phyloP scores from a whole-genome alignment of 140 eudicot genomes.

The Senecio squalidus region DNA sequence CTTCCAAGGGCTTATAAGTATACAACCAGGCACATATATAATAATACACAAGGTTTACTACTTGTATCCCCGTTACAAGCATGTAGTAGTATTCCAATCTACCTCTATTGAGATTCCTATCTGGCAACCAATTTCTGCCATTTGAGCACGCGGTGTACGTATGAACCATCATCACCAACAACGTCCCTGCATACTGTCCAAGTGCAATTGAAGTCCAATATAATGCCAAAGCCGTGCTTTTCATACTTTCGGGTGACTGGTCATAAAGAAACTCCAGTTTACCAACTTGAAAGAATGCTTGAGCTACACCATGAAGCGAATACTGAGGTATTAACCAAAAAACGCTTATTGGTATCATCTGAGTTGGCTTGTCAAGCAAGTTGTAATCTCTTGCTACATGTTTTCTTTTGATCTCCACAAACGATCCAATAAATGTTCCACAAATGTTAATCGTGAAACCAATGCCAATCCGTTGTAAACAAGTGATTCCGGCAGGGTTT shows the following conservation, averaged over 20 bases:
- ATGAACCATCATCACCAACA: slow-evolving; percentile 58
- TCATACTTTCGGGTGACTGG: slow-evolving; percentile 84
- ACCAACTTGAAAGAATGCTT: slow-evolving; percentile 50
- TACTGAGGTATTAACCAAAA: slow-evolving; percentile 75
- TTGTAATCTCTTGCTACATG: slow-evolving; percentile 37
- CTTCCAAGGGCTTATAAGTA: slow-evolving; percentile 49
- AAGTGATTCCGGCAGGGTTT: slow-evolving; percentile 53
- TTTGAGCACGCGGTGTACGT: slow-evolving; percentile 23
- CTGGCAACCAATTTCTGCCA: slow-evolving; percentile 66
- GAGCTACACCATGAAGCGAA: slow-evolving; percentile 54
- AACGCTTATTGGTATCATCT: slow-evolving; percentile 43
- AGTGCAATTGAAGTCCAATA: slow-evolving; percentile 41
- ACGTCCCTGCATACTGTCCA: slow-evolving; percentile 59
- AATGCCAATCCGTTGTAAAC: slow-evolving; percentile 64
- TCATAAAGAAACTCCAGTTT: slow-evolving; percentile 71
- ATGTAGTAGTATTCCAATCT: slow-evolving; percentile 62
- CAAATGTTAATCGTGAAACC: slow-evolving; percentile 41
- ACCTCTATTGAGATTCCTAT: slow-evolving; percentile 58
- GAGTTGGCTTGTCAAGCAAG: slow-evolving; percentile 40
- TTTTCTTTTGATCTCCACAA: slow-evolving; percentile 57
- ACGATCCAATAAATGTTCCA: slow-evolving; percentile 38
- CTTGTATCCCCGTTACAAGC: slow-evolving; percentile 47
- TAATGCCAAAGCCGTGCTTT: slow-evolving; percentile 60
- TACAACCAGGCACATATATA: slow-evolving; percentile 50
- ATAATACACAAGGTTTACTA: slow-evolving; percentile 43